Percentiles rank a stretch among this genome's conserved stretches.
phyloP scores from a whole-genome alignment of 495 filamentous ascomycete species.

The Durotheca rogersii region DNA sequence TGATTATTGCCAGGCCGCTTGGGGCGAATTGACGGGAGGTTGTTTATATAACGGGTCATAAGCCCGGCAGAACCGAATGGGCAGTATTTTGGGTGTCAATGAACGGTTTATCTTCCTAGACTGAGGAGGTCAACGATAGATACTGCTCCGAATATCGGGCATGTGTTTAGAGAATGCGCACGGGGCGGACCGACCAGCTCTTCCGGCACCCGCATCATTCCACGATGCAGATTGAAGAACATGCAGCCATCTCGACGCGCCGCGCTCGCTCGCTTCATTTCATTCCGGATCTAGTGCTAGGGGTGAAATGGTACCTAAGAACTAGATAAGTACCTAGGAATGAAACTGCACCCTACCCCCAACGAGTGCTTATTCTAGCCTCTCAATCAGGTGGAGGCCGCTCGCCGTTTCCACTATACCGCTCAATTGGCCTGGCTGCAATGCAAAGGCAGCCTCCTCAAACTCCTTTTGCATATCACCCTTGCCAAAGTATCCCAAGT shows the following conservation, averaged over 20 bases:
- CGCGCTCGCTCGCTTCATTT: not conserved
- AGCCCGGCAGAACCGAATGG: no score
- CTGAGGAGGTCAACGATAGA: no score
- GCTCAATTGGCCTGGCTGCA: constrained; percentile 84
- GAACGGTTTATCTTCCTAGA: no score
- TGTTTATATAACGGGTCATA: no score
- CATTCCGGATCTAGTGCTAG: not conserved
- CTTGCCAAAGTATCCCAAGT: constrained; percentile 89
- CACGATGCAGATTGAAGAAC: not conserved
- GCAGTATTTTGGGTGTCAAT: no score
- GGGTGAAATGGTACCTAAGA: not conserved
- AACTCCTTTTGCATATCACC: constrained; percentile 99
- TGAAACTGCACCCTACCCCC: not conserved
- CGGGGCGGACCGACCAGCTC: not conserved
- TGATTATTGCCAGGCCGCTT: no score
- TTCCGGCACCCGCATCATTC: not conserved
- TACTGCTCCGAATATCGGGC: no score
- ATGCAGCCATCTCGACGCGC: not conserved
- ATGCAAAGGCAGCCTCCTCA: constrained; percentile 86
- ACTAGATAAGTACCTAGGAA: no score
- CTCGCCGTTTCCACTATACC: constrained; percentile 87
- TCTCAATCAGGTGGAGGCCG: constrained; percentile 92
- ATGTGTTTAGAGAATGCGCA: no score
- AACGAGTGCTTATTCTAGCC: constrained; percentile 25
- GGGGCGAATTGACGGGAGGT: no score